A percentile compares a stretch with the other conserved stretches of the same genome.
Conservation (phyloP, 2,329 filamentous ascomycete species). For the Monilinia vaccinii-corymbosi region DNA sequence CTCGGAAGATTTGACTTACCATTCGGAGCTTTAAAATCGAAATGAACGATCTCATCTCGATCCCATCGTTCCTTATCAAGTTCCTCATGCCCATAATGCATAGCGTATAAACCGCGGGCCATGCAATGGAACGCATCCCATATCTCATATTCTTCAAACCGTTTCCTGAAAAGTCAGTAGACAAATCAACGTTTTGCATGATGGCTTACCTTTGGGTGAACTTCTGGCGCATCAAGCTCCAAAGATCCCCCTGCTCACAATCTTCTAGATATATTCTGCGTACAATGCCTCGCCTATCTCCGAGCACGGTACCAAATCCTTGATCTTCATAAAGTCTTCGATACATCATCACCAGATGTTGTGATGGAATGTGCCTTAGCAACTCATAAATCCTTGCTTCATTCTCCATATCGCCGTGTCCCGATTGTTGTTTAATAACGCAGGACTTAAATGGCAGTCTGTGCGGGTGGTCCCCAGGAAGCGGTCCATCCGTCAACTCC, state of each 20-base stretch:
- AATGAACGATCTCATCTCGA: constrained; percentile 3
- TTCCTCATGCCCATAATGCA: constrained; percentile 1
- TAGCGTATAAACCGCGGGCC: neutral
- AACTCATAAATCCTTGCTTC: neutral
- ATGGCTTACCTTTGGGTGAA: neutral
- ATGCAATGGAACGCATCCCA: constrained; percentile 2
- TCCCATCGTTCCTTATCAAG: neutral
- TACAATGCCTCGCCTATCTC: neutral
- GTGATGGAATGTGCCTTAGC: neutral
- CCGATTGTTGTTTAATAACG: neutral
- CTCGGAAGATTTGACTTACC: neutral
- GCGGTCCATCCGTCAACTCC: neutral
- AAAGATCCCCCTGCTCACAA: neutral
- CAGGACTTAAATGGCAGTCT: neutral
- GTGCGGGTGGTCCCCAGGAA: neutral
- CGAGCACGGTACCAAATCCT: neutral
- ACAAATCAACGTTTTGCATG: neutral
- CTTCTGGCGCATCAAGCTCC: neutral
- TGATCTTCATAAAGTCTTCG: neutral
- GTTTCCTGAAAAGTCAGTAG: neutral
- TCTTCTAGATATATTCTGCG: neutral
- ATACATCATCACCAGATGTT: constrained; percentile 5
- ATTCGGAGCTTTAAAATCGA: neutral
- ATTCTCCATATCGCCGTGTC: neutral
- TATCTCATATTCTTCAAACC: neutral